Percentiles rank a stretch among this genome's conserved stretches.
Evolutionary conservation across 371 early-diverging fungal genomes (phyloP).

Genomic region (Chytridiales sp.): DNA sequence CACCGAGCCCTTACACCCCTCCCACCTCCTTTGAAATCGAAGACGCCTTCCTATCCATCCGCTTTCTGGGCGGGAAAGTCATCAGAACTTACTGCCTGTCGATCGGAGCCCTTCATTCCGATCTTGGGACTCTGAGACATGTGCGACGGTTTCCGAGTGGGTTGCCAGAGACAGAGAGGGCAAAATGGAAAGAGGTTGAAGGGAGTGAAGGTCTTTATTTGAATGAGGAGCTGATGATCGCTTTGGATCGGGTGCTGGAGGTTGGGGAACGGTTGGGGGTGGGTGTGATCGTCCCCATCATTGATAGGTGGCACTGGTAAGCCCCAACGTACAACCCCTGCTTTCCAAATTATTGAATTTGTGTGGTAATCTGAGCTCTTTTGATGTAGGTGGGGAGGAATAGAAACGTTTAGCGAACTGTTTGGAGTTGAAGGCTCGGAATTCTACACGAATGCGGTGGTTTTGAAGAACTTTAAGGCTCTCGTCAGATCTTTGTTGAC

Average conservation of each 20-base stretch:
- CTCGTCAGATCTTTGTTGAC: slow-evolving; percentile 27
- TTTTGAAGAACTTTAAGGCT: slow-evolving; percentile 22
- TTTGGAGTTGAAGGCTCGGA: not conserved
- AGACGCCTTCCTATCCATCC: slow-evolving; percentile 37
- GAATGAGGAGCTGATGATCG: slow-evolving; percentile 35
- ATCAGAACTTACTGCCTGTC: slow-evolving; percentile 37
- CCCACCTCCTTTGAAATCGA: slow-evolving; percentile 28
- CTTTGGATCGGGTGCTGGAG: slow-evolving; percentile 38
- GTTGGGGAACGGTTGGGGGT: slow-evolving; percentile 26
- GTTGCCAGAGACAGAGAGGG: no score
- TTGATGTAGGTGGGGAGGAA: slow-evolving; percentile 35
- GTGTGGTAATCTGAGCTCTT: not conserved
- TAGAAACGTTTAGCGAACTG: slow-evolving; percentile 24
- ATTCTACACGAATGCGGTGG: slow-evolving; percentile 32
- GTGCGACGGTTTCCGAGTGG: no score
- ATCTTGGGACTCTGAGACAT: no score
- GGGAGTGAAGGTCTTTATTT: no score
- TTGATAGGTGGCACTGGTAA: slow-evolving; percentile 32
- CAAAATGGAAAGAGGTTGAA: no score
- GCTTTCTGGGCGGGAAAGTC: slow-evolving; percentile 34
- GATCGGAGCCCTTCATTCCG: no score
- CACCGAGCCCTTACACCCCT: not conserved
- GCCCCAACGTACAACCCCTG: no score
- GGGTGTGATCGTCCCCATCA: slow-evolving; percentile 38
- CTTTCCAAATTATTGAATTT: not conserved